Conservation (phyloP, 768 basidiomycete genomes). For the Suillus cothurnatus region DNA sequence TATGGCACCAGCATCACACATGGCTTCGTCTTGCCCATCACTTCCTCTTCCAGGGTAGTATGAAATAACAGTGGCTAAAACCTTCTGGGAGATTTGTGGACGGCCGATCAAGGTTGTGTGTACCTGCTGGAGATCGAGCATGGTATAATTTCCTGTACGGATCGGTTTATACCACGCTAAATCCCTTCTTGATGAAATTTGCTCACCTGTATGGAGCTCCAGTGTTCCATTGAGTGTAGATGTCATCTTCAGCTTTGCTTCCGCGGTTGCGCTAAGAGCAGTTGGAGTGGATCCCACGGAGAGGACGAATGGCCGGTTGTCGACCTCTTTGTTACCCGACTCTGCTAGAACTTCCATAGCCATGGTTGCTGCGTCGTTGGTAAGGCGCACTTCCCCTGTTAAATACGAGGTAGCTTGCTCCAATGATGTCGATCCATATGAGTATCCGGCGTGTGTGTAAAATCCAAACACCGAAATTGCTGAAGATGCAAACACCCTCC, state of each 20-base stretch:
- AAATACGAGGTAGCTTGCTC: constrained; percentile 67
- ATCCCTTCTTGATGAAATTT: not conserved
- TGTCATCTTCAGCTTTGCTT: constrained; percentile 45
- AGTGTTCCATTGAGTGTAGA: constrained; percentile 58
- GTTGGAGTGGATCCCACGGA: constrained; percentile 89
- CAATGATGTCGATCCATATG: constrained; percentile 74
- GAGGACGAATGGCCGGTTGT: constrained; percentile 60
- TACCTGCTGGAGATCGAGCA: constrained; percentile 83
- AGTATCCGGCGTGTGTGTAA: constrained; percentile 77
- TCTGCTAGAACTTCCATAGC: constrained; percentile 49
- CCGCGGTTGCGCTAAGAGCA: constrained; percentile 72
- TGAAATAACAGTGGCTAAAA: constrained; percentile 77
- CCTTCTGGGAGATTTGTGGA: constrained; percentile 61
- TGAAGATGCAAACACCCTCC: constrained; percentile 52
- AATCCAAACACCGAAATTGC: constrained; percentile 75
- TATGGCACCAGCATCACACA: constrained; percentile 84
- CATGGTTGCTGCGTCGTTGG: constrained; percentile 63
- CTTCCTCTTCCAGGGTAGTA: constrained; percentile 71
- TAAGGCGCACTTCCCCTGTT: constrained; percentile 68
- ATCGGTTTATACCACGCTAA: constrained; percentile 3
- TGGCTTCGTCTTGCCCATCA: constrained; percentile 66
- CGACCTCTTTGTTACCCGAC: constrained; percentile 32
- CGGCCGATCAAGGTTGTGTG: constrained; percentile 67
- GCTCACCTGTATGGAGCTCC: constrained; percentile 75
- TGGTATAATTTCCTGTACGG: constrained; percentile 72